Conservation (phyloP, 345 rosid genomes). For the Sonneratia caseolaris region DNA sequence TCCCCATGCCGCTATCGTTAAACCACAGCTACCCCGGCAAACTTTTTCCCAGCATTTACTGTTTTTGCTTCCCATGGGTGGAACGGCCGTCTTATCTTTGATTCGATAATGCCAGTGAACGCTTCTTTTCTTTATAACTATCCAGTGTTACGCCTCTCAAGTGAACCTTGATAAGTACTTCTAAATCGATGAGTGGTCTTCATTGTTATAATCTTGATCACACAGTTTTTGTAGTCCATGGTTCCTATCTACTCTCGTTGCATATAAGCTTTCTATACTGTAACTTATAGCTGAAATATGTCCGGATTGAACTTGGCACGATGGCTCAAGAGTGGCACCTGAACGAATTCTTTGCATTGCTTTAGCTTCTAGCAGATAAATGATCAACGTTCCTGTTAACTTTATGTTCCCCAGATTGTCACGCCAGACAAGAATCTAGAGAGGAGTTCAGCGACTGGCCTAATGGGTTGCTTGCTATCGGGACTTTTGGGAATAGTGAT, state of each 20-base stretch:
- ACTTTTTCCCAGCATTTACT: background rate
- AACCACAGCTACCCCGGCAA: background rate
- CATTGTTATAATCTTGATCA: no score
- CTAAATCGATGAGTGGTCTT: no score
- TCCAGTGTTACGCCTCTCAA: no score
- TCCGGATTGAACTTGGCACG: no score
- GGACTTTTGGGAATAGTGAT: conserved; percentile 69
- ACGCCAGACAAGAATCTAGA: conserved; percentile 46
- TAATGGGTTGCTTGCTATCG: conserved; percentile 68
- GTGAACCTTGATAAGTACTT: no score
- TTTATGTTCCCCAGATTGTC: conserved; percentile 10
- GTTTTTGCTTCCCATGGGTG: background rate
- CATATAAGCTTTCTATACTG: no score
- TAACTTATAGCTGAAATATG: no score
- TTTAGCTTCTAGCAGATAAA: background rate
- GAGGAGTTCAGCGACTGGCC: conserved; percentile 97
- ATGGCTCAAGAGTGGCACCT: no score
- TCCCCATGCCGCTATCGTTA: background rate
- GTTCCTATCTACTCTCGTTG: no score
- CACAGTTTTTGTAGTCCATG: no score
- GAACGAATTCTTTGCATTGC: background rate
- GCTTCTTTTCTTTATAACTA: no score
- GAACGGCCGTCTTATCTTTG: background rate
- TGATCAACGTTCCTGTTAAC: background rate
- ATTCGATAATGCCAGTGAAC: no score